Conservation (phyloP, 2,329 filamentous ascomycete genomes). For the Penicillium aurantiogriseum region DNA sequence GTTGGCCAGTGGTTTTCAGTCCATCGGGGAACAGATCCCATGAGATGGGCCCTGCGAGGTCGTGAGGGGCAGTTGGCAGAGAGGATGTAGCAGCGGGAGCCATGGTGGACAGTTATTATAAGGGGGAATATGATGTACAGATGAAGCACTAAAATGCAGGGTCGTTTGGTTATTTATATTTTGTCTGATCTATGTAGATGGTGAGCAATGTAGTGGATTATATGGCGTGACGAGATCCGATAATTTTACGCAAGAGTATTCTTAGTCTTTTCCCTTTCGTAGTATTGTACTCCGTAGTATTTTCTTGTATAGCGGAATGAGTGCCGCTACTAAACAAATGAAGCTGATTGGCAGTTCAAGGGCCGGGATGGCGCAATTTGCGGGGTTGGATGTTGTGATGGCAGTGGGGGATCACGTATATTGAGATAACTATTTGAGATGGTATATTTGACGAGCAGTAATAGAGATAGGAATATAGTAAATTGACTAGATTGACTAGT, state of each 20-base stretch:
- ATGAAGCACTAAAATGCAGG: background rate
- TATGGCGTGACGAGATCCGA: conserved; percentile 29
- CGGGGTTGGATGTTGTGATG: conserved; percentile 29
- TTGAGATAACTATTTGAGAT: background rate
- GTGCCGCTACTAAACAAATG: background rate
- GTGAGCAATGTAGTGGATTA: conserved; percentile 27
- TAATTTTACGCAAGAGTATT: background rate
- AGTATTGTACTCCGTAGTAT: background rate
- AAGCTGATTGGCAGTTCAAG: conserved; percentile 18
- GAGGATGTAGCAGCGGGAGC: conserved; percentile 42
- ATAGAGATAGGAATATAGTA: no score
- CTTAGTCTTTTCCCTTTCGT: no score
- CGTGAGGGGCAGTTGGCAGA: conserved; percentile 39
- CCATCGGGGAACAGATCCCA: conserved; percentile 61
- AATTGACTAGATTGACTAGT: no score
- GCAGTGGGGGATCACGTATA: conserved; percentile 7
- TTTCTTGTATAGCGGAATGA: background rate
- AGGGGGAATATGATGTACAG: background rate
- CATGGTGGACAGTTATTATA: conserved; percentile 25
- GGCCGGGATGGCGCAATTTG: conserved; percentile 32
- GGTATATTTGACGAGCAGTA: background rate
- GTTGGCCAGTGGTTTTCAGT: conserved; percentile 69
- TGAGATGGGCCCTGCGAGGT: conserved; percentile 39
- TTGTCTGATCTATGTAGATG: background rate
- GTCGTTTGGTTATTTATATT: conserved; percentile 16